phyloP scores from a whole-genome alignment of 176 grass and related monocot species.

The Pharus latifolius region DNA sequence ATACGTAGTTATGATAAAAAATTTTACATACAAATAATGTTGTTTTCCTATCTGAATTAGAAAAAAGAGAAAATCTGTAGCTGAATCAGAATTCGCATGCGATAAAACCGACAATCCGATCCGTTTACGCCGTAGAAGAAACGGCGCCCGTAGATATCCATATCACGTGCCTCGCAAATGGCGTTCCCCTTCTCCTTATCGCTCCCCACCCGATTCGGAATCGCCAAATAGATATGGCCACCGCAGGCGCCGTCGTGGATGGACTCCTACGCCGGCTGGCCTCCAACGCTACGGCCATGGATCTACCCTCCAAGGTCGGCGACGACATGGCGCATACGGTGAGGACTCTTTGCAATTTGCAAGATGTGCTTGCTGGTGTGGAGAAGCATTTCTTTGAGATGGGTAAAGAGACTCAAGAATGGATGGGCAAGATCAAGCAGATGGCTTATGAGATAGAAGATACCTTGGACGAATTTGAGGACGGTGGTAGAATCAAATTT shows the following conservation, averaged over 20 bases:
- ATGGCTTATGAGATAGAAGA: background rate
- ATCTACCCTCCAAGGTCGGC: background rate
- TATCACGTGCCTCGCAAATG: too few relatives aligned
- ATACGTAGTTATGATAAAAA: too few relatives aligned
- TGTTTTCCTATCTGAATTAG: too few relatives aligned
- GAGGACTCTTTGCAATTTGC: background rate
- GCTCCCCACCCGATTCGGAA: background rate
- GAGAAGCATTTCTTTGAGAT: background rate
- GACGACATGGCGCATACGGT: background rate
- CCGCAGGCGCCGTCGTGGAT: conserved; percentile 10
- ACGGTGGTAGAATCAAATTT: background rate
- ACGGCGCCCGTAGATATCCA: too few relatives aligned
- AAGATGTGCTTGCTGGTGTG: background rate
- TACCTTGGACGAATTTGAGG: conserved; percentile 9
- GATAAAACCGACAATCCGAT: too few relatives aligned
- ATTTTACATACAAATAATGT: too few relatives aligned
- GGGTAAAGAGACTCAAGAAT: background rate
- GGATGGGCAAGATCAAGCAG: conserved; percentile 19
- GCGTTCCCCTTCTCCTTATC: too few relatives aligned
- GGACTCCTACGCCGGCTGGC: conserved; percentile 14
- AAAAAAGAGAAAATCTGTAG: too few relatives aligned
- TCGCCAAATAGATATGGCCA: background rate
- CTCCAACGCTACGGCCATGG: background rate
- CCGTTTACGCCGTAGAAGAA: too few relatives aligned
- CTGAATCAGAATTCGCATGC: too few relatives aligned